Base-by-base conservation (phyloP, 106 monocot genomes). In the Apostasia shenzhenica region DNA sequence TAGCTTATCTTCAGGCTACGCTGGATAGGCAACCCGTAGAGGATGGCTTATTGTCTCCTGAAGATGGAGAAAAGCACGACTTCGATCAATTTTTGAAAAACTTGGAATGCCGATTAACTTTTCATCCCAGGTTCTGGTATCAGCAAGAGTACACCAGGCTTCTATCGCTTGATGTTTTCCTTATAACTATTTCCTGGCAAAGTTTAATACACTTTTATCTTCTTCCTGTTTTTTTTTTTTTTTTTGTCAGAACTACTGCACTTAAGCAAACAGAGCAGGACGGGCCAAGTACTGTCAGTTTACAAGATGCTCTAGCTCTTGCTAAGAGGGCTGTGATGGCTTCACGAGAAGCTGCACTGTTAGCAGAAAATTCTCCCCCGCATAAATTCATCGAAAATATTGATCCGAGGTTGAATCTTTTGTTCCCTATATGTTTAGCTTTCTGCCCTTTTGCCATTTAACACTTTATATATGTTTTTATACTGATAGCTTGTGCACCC, bases 271-370 rank as follows among this genome's bases (percentile, higher is more conserved):
- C 14, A n/a, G 60, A 70, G 41, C 63, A 78, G 44, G 44, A 70
- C 68, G 55, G 39, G 54, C 0, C 50, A 39, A 52, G 68, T 43
- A 45, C 37, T 67, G 43, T 78, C 5, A 41, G 42, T 48, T 73
- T 82, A 43, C 67, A 50, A 1, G 79, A 81, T 64, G 81, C 63
- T 69, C 80, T 88, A 70, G 58, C 63, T 11, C 86, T 89, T 78
- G 93, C 89, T 63, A 86, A 70, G 47, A 72, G 58, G 68, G 88
- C 93, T 55, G 69, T 86, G 81, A 70, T 78, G 48, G 86, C 86
- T 40, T 73, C 89, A 5, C 72, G 61, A 74, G 71, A 71, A 76
- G 89, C 84, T 59, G 84, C 78, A 4, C 65, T 67, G 26, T 77
- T 89, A 74, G 80, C 78, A 12, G 81, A 88, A 43, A 75, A 81